Evolutionary conservation across 2,329 filamentous ascomycete genomes (phyloP).

Genomic region (Botryotinia convoluta): DNA sequence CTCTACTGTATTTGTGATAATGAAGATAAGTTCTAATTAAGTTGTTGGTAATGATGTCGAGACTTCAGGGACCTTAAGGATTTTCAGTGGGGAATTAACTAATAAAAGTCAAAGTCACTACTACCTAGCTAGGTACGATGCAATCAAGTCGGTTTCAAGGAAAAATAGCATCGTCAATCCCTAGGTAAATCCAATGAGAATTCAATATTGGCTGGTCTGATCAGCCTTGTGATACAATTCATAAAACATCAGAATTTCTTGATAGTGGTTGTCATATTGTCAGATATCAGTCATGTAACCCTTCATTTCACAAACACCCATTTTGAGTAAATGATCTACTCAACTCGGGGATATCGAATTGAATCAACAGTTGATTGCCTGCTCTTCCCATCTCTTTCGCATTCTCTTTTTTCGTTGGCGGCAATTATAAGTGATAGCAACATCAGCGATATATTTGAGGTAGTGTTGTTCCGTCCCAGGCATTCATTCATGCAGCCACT

Average conservation of each 20-base stretch:
- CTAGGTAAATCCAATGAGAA: neutral
- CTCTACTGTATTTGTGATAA: neutral
- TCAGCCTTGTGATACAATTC: neutral
- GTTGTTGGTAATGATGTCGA: neutral
- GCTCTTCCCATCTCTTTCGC: neutral
- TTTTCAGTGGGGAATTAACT: neutral
- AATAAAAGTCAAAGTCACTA: neutral
- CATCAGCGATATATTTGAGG: neutral
- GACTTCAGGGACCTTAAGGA: neutral
- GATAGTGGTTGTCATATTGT: neutral
- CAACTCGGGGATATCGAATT: neutral
- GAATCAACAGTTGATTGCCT: neutral
- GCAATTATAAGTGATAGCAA: neutral
- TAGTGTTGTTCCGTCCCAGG: neutral
- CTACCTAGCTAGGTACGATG: too few relatives aligned
- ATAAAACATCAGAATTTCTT: neutral
- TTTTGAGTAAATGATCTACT: neutral
- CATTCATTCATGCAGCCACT: neutral
- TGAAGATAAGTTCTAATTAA: neutral
- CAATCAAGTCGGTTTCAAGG: neutral
- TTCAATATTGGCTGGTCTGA: neutral
- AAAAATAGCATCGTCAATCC: neutral
- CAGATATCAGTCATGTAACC: neutral
- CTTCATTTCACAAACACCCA: neutral
- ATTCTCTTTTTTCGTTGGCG: neutral